Percentiles rank a stretch among this genome's conserved stretches.
Conservation (phyloP, 2,329 filamentous ascomycete species). For the Exophiala calicioides region DNA sequence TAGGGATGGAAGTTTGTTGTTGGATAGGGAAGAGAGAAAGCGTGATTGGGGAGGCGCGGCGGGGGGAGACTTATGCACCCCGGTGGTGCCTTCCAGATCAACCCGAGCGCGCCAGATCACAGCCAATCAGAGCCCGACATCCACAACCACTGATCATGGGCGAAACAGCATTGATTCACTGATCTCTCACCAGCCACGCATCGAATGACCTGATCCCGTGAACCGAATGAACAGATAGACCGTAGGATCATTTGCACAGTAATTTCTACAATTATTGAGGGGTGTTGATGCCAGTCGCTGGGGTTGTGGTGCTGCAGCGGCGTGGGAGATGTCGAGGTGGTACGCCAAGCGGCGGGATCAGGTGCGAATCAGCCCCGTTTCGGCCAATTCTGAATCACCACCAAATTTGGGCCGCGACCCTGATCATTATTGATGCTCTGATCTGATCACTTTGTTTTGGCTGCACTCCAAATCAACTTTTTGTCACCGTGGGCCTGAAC, state of each 20-base stretch:
- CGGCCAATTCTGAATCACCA: conserved; percentile 25
- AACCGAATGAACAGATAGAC: conserved; percentile 1
- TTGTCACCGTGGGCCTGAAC: conserved; percentile 8
- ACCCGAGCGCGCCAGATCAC: conserved; percentile 24
- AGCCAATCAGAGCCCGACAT: conserved; percentile 33
- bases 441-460: conserved; percentile 26
- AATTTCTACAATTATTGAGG: conserved; percentile 17
- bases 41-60: conserved; percentile 23
- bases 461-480: not conserved
- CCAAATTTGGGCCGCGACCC: conserved; percentile 12
- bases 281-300: conserved; percentile 7
- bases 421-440: conserved; percentile 20
- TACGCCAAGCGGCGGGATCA: conserved; percentile 27
- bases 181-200: conserved; percentile 21
- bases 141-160: conserved; percentile 23
- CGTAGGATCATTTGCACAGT: conserved; percentile 16
- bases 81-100: conserved; percentile 26
- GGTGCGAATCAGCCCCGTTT: conserved; percentile 18
- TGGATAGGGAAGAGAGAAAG: conserved; percentile 16
- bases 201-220: conserved; percentile 19
- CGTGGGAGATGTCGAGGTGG: conserved; percentile 23
- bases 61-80: conserved; percentile 26
- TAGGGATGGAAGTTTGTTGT: conserved; percentile 7
- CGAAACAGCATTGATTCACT: conserved; percentile 9
- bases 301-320: not conserved